Evolutionary conservation across 176 grass and related monocot genomes (phyloP).

Genomic region (Juncus effusus): DNA sequence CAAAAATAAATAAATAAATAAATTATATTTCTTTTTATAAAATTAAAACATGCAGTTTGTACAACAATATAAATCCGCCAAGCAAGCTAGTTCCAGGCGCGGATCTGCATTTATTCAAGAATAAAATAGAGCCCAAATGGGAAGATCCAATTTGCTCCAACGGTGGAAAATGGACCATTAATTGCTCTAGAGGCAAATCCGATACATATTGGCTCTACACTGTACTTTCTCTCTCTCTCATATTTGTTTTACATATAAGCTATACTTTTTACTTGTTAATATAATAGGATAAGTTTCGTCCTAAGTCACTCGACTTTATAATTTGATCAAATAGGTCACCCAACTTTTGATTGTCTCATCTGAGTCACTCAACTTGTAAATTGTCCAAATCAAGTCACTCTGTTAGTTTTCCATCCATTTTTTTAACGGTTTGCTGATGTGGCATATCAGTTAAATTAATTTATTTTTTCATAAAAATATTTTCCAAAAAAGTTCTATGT

Average conservation of each 20-base stretch:
- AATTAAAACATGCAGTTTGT: slow-evolving; percentile 47
- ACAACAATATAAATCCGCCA: slow-evolving; percentile 87
- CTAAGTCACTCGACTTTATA: neutral
- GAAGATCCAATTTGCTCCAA: slow-evolving; percentile 93
- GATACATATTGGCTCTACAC: slow-evolving; percentile 91
- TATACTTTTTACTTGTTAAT: too few species aligned
- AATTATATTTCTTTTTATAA: too few species aligned
- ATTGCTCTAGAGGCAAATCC: slow-evolving; percentile 67
- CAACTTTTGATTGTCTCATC: too few species aligned
- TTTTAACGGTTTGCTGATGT: neutral
- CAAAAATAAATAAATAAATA: too few species aligned
- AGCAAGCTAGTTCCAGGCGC: slow-evolving; percentile 66
- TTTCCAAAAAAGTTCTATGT: neutral
- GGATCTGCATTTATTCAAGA: slow-evolving; percentile 91
- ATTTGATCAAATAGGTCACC: neutral
- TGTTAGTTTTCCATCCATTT: too few species aligned
- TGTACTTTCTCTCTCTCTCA: slow-evolving; percentile 34
- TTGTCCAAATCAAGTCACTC: too few species aligned
- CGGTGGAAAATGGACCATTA: slow-evolving; percentile 96
- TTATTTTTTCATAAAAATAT: too few species aligned
- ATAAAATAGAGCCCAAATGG: slow-evolving; percentile 97
- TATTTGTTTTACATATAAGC: neutral
- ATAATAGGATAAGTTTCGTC: neutral
- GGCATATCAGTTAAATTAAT: neutral
- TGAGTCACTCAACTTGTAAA: too few species aligned